phyloP scores from a whole-genome alignment of 768 basidiomycete genomes.

The Dendrothele bispora region DNA sequence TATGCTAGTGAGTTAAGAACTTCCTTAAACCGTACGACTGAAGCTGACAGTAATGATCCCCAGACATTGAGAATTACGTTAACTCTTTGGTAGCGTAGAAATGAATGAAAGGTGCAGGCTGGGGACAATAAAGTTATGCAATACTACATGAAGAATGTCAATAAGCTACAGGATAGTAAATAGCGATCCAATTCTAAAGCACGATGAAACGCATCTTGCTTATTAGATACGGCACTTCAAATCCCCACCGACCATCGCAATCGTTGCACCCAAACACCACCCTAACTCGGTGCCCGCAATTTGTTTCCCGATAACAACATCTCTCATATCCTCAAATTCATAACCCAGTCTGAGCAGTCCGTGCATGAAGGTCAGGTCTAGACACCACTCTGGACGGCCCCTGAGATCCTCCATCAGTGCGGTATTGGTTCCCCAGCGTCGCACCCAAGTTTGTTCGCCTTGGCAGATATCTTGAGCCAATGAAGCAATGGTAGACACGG shows the following conservation, averaged over 20 bases:
- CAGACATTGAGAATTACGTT: constrained; percentile 37
- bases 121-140: too few relatives aligned
- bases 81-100: constrained; percentile 28
- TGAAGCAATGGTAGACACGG: constrained; percentile 57
- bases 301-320: constrained; percentile 82
- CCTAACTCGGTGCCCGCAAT: constrained; percentile 89
- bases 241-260: constrained; percentile 68
- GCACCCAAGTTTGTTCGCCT: constrained; percentile 62
- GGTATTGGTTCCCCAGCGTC: constrained; percentile 39
- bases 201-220: too few relatives aligned
- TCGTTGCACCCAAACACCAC: constrained; percentile 87
- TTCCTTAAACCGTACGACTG: background rate
- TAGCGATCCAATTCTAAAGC: too few relatives aligned
- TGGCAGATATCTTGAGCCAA: constrained; percentile 74
- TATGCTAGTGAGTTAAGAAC: constrained; percentile 30
- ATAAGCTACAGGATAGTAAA: too few relatives aligned
- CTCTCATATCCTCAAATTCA: constrained; percentile 72
- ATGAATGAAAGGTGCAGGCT: constrained; percentile 4
- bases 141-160: too few relatives aligned
- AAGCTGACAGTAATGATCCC: background rate
- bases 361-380: constrained; percentile 96
- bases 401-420: constrained; percentile 60
- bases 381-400: constrained; percentile 90
- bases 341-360: constrained; percentile 85
- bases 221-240: constrained; percentile 48